phyloP scores from a whole-genome alignment of 805 yeast species.

The Saccharomycopsis amapae region DNA sequence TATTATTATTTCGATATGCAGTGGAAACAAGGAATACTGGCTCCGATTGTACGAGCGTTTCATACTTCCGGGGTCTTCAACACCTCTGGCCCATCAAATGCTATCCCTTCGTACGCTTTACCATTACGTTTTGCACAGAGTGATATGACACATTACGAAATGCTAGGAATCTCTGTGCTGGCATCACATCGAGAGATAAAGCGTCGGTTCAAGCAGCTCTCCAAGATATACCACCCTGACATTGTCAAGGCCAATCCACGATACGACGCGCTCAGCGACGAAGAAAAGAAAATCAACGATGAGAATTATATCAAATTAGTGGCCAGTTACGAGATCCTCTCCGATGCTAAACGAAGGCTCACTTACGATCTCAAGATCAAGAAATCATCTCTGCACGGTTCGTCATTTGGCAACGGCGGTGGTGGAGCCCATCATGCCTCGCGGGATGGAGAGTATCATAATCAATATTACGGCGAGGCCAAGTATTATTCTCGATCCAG shows the following conservation, averaged over 20 bases:
- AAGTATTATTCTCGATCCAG: conserved; percentile 28
- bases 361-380: conserved; percentile 31
- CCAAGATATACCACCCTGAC: conserved; percentile 40
- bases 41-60: too few species aligned
- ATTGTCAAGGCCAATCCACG: conserved; percentile 25
- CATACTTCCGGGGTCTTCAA: too few species aligned
- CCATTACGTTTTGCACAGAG: conserved; percentile 1
- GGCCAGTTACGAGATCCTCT: conserved; percentile 37
- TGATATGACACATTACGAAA: conserved; percentile 7
- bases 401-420: neutral
- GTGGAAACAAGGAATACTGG: too few species aligned
- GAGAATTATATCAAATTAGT: conserved; percentile 35
- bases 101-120: neutral
- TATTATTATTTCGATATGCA: too few species aligned
- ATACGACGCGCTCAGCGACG: conserved; percentile 28
- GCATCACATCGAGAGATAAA: conserved; percentile 36
- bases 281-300: conserved; percentile 32
- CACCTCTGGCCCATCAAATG: too few species aligned
- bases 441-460: conserved; percentile 8
- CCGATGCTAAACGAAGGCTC: conserved; percentile 32
- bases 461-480: conserved; percentile 34
- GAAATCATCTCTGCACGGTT: conserved; percentile 17
- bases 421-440: neutral
- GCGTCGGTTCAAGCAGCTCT: conserved; percentile 34
- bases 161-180: conserved; percentile 11